Percentiles rank a stretch among this genome's conserved stretches.
These are phyloP conservation scores for Rhododendron molle DNA, from an alignment of 148 eudicot species.

Conservation along the genomic window DNA sequence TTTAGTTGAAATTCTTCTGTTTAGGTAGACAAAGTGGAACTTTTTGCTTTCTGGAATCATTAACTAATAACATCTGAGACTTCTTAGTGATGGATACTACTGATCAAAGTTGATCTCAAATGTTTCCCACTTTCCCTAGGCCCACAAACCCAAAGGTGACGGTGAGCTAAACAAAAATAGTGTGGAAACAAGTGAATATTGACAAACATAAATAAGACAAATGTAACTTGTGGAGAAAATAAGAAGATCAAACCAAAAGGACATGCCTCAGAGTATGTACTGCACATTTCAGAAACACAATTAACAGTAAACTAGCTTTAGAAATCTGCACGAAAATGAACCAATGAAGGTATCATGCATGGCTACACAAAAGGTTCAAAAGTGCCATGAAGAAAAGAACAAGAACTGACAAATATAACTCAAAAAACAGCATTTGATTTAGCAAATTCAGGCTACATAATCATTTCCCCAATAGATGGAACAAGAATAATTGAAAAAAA, in stretches of 20 bases:
- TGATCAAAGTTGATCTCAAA: background rate
- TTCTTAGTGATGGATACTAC: background rate
- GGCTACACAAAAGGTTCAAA: conserved; percentile 1
- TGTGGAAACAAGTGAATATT: background rate
- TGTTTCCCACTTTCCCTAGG: background rate
- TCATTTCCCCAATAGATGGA: background rate
- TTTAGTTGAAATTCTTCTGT: background rate
- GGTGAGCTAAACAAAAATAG: background rate
- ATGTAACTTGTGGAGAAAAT: background rate
- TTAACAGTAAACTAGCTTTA: background rate
- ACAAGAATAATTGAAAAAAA: background rate
- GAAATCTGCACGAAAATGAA: background rate
- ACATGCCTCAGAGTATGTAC: background rate
- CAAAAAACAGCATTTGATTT: background rate
- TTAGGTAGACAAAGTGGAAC: background rate
- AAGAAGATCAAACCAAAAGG: background rate
- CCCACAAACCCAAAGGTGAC: background rate
- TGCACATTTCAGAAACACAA: background rate
- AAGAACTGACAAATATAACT: background rate
- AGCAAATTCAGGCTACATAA: background rate
- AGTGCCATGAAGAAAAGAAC: background rate
- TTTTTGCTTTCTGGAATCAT: background rate
- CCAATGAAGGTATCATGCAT: background rate
- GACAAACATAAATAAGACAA: background rate
- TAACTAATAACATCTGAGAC: background rate